Conservation (phyloP, 1,284 basidiomycete species). For the Porodaedalea pini region DNA sequence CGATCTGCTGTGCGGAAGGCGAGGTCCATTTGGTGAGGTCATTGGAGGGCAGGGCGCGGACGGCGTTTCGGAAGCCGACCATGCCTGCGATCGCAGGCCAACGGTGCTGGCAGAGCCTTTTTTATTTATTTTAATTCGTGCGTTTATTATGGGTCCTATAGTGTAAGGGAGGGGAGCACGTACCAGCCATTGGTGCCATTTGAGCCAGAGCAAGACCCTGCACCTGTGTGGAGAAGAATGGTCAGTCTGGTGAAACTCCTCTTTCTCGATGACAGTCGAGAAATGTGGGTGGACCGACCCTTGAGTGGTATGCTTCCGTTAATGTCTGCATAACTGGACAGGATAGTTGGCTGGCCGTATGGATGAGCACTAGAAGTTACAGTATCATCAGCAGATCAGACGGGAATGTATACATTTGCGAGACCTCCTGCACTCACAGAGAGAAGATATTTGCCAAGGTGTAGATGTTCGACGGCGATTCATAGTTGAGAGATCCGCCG, state of each 20-base stretch:
- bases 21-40: slow-evolving; percentile 54
- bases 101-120: slow-evolving; percentile 59
- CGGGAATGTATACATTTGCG: not conserved
- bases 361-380: slow-evolving; percentile 45
- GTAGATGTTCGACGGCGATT: slow-evolving; percentile 63
- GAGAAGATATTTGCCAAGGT: slow-evolving; percentile 58
- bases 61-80: slow-evolving; percentile 60
- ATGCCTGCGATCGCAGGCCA: slow-evolving; percentile 55
- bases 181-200: slow-evolving; percentile 52
- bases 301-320: no score
- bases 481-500: slow-evolving; percentile 50
- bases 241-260: no score
- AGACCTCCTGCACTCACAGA: slow-evolving; percentile 40
- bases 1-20: slow-evolving; percentile 52
- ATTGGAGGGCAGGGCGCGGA: slow-evolving; percentile 26
- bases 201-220: slow-evolving; percentile 51
- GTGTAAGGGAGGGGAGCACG: no score
- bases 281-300: no score
- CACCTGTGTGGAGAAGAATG: slow-evolving; percentile 30
- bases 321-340: slow-evolving; percentile 56
- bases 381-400: not conserved
- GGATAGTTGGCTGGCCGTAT: slow-evolving; percentile 61
- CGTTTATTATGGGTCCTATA: not conserved
- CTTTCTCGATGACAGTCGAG: no score
- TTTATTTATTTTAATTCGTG: no score